Base-by-base conservation (phyloP, 1,284 basidiomycete species). In the Ceratobasidium sp. region DNA sequence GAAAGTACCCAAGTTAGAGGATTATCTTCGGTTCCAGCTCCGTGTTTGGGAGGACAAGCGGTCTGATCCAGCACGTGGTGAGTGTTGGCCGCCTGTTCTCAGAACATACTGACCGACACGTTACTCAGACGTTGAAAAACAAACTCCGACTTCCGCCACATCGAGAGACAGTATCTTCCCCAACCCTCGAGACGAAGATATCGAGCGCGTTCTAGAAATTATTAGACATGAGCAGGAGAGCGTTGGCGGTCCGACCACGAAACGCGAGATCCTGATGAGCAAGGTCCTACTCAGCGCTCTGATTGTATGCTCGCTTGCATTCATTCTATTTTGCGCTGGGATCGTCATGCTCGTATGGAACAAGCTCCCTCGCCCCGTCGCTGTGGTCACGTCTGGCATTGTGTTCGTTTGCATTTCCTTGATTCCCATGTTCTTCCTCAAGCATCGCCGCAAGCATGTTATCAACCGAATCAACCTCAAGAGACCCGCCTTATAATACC, bases 371-470 rank as follows among this genome's bases (percentile, higher is more conserved):
- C 43, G 29, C 1, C 15, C 35, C 4, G 64, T 67, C 3, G 64
- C 64, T 5, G 45, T 55, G 13, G 43, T 67, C 29, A 67, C 64
- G 6, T 67, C 64, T 25, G 52, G 38, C 13, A 38, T 67, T 5
- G 52, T 67, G 2, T 12, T 67, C 8, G 27, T 35, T 12, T 67
- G 64, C 20, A 17, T 31, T 22, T 31, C 27, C n/a, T 52, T 67
- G 7, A 20, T 67, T 25, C 64, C 64, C 25, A 35, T 38, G 40
- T 34, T 67, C 25, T 67, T 67, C 52, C 42, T 67, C 35, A 29
- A 55, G 52, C 64, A 67, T 31, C 64, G 64, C 3, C 50, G 52
- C 25, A 67, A 67, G 40, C 64, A 67, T 45, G 64, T 67, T 45
- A 67, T 67, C 42, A 67, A 52, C 31, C 35, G 55, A 1, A 13